A percentile compares a stretch with the other conserved stretches of the same genome.
These are phyloP conservation scores for Periconia sp. DNA, from an alignment of 2,329 filamentous ascomycete genomes.

Conservation along the genomic window DNA sequence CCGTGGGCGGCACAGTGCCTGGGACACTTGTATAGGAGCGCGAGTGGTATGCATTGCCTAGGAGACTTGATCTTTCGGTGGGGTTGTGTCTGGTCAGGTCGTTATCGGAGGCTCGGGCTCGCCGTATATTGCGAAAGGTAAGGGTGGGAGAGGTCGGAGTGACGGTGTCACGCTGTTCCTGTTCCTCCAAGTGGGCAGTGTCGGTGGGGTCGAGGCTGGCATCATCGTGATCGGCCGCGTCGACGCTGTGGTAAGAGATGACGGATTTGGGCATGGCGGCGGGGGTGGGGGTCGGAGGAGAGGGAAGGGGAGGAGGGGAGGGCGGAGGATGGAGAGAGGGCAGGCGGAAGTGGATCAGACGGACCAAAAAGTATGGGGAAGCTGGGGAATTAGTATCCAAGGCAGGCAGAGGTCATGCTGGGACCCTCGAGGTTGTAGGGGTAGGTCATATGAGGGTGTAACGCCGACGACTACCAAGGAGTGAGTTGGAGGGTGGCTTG, in stretches of 20 bases:
- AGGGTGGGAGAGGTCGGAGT: conserved; percentile 37
- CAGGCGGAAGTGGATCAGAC: not conserved
- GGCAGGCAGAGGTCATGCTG: not conserved
- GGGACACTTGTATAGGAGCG: conserved; percentile 49
- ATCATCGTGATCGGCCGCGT: conserved; percentile 25
- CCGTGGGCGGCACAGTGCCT: conserved; percentile 19
- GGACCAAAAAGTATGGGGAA: not conserved
- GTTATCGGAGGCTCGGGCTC: conserved; percentile 36
- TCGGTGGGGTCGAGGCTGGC: conserved; percentile 35
- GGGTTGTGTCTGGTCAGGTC: conserved; percentile 38
- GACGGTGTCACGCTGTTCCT: conserved; percentile 33
- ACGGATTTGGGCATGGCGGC: conserved; percentile 38
- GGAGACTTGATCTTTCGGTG: conserved; percentile 53
- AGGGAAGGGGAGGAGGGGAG: not conserved
- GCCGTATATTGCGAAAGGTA: conserved; percentile 29
- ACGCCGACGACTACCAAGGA: not conserved
- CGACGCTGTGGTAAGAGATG: conserved; percentile 39
- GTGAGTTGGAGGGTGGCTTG: not conserved
- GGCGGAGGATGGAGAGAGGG: not conserved
- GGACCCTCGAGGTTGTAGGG: too few relatives aligned
- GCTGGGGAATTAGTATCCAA: not conserved
- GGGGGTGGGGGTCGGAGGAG: not conserved
- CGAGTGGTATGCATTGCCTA: conserved; percentile 38
- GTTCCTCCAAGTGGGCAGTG: conserved; percentile 25
- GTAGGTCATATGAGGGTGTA: not conserved